Evolutionary conservation across 2,329 filamentous ascomycete species (phyloP), one percentile per base, ranked within the genome.

Genomic region (Hymenotorrendiella dingleyae): DNA sequence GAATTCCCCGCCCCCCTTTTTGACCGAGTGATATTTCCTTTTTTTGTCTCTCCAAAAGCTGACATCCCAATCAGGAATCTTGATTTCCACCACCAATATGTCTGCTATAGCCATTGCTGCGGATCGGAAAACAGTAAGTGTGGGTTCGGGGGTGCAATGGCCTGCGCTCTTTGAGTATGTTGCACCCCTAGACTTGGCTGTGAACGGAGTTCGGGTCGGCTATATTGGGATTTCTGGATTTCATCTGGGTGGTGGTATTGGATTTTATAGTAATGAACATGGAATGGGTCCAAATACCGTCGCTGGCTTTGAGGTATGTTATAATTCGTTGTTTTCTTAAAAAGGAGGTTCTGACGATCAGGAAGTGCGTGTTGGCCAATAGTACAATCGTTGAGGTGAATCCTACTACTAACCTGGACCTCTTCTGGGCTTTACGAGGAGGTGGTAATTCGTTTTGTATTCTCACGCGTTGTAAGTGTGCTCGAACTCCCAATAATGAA

Each of bases 381-480:
- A 58, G 57, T 6, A 20, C 45, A 6, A 57, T 66, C n/a, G 43
- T 66, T 6, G 60, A 57, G 4, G 64, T 60, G 4, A 65, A 56
- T 24, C 40, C 45, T 1, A 75, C 70, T 56, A 49, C 36, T 1
- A 55, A 63, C 35, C 19, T 56, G 2, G 65, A 69, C 36, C 58
- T 69, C 1, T 69, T 60, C 51, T 67, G 59, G 56, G 66, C 66
- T 5, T 53, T 68, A 5, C 56, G 61, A 10, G 67, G 67, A 8
- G 67, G 67, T 9, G 63, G 63, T 22, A 63, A 61, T 51, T 77
- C 74, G 53, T 78, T 72, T 48, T 74, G 73, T 12, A 64, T 75
- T 47, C 65, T 73, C 10, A 71, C 71, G 66, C 66, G 44, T 60
- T 66, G n/a, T n/a, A n/a, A n/a, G n/a, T n/a, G n/a, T n/a, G n/a